A percentile compares a stretch with the other conserved stretches of the same genome.
These are phyloP conservation scores for Hymenoscyphus repandus DNA, from an alignment of 2,329 filamentous ascomycete species.

Conservation along the genomic window DNA sequence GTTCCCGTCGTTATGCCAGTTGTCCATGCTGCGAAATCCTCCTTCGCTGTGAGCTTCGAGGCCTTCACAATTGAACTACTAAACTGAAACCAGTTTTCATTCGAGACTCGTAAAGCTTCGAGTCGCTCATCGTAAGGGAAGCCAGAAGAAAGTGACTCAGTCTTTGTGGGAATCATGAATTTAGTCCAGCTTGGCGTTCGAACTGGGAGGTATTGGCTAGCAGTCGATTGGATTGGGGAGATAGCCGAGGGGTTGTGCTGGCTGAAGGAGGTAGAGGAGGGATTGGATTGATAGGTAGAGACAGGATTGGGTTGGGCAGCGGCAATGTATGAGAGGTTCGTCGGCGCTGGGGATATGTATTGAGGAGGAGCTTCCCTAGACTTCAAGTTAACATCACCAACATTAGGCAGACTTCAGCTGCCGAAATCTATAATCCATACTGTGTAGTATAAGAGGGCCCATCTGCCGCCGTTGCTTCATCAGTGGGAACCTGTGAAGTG, in stretches of 20 bases:
- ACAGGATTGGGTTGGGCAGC: background rate
- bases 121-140: constrained; percentile 22
- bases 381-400: background rate
- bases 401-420: background rate
- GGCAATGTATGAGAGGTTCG: background rate
- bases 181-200: constrained; percentile 1
- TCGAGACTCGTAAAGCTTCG: constrained; percentile 14
- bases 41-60: constrained; percentile 17
- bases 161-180: constrained; percentile 21
- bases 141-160: constrained; percentile 22
- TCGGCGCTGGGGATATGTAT: background rate
- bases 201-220: background rate
- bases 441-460: background rate
- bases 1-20: constrained; percentile 22
- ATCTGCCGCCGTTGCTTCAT: background rate
- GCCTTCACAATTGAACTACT: constrained; percentile 20
- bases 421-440: background rate
- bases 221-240: background rate
- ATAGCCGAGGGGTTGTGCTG: background rate
- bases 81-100: constrained; percentile 25
- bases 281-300: background rate
- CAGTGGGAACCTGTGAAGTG: background rate
- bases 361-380: background rate
- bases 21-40: constrained; percentile 22
- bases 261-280: background rate